Evolutionary conservation across 768 basidiomycete genomes (phyloP).

Genomic region (Lactarius trivialis): DNA sequence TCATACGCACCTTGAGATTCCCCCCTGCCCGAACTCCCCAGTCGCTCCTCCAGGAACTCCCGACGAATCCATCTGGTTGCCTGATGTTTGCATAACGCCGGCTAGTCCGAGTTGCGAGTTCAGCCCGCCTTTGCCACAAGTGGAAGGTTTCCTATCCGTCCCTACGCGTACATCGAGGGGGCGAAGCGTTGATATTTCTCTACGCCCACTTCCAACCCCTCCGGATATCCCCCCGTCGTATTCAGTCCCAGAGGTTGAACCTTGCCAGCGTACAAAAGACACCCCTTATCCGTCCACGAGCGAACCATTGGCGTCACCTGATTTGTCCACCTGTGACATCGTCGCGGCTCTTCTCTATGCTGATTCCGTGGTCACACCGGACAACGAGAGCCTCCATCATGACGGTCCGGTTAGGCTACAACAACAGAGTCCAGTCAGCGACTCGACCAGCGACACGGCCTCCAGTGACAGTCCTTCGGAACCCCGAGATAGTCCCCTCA

Average conservation of each 20-base stretch:
- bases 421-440: not conserved
- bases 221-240: not conserved
- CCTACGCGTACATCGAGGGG: not conserved
- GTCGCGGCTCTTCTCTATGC: not conserved
- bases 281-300: not conserved
- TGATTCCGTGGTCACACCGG: not conserved
- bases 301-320: not conserved
- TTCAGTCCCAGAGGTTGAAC: not conserved
- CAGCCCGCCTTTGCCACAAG: not conserved
- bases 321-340: not conserved
- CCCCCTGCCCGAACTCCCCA: conserved; percentile 8
- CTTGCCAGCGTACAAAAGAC: not conserved
- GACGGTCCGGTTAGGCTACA: not conserved
- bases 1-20: not conserved
- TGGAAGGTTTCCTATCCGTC: conserved; percentile 10
- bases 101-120: not conserved
- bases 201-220: conserved; percentile 11
- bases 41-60: conserved; percentile 12
- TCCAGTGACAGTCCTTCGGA: not conserved
- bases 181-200: not conserved
- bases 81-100: conserved; percentile 2
- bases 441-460: not conserved
- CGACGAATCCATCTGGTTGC: not conserved
- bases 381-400: not conserved
- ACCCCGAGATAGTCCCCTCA: not conserved